Conservation (phyloP, 768 basidiomycete genomes). For the Cantharellus cinnabarinus region DNA sequence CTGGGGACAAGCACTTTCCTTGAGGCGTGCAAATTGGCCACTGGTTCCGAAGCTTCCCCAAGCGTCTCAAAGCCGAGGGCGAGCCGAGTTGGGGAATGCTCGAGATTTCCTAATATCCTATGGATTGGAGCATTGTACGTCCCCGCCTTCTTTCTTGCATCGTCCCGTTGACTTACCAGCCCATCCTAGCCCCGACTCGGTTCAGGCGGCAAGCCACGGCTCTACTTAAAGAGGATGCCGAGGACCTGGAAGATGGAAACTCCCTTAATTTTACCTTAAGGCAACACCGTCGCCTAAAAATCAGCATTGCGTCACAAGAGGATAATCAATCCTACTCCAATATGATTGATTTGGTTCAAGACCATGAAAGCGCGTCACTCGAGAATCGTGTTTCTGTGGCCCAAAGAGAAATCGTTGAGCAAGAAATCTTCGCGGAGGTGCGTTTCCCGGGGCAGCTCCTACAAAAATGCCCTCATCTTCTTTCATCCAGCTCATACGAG, state of each 20-base stretch:
- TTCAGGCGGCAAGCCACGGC: conserved; percentile 56
- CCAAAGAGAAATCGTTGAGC: conserved; percentile 56
- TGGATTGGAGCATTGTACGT: conserved; percentile 65
- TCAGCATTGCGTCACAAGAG: conserved; percentile 28
- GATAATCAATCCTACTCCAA: conserved; percentile 21
- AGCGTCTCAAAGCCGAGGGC: conserved; percentile 1
- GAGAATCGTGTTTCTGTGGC: conserved; percentile 34
- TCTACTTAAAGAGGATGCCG: conserved; percentile 34
- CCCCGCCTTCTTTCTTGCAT: not conserved
- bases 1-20: conserved; percentile 56
- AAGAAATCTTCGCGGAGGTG: conserved; percentile 49
- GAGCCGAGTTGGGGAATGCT: conserved; percentile 39
- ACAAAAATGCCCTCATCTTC: not conserved
- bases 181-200: conserved; percentile 31
- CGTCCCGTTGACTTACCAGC: not conserved
- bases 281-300: conserved; percentile 39
- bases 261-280: conserved; percentile 42
- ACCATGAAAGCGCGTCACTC: conserved; percentile 15
- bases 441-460: not conserved
- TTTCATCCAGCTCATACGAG: conserved; percentile 30
- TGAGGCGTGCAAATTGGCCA: conserved; percentile 60
- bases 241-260: conserved; percentile 13
- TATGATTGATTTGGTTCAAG: conserved; percentile 13
- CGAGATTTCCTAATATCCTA: conserved; percentile 68
- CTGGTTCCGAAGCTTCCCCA: conserved; percentile 63